Evolutionary conservation across 768 basidiomycete genomes (phyloP).

Genomic region (Kwoniella europaea): DNA sequence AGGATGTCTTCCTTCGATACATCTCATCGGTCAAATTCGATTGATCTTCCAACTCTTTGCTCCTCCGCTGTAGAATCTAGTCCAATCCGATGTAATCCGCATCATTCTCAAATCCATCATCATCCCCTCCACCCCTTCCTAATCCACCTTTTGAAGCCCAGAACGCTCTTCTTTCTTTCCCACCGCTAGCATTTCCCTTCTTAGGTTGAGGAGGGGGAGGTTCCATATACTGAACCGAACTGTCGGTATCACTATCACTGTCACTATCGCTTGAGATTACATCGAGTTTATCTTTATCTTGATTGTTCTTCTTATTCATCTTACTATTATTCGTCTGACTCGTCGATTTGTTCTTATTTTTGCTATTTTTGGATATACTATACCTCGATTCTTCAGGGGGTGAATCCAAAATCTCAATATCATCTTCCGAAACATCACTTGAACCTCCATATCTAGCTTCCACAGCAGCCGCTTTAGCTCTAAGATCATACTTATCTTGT

Average conservation of each 20-base stretch:
- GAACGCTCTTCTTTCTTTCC: constrained; percentile 40
- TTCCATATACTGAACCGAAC: constrained; percentile 2
- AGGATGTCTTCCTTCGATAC: too few species aligned
- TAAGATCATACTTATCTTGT: constrained; percentile 13
- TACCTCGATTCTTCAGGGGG: constrained; percentile 42
- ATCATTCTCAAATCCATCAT: constrained; percentile 25
- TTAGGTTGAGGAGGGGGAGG: background rate
- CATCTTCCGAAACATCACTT: constrained; percentile 21
- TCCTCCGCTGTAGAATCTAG: background rate
- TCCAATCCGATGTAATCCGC: constrained; percentile 26
- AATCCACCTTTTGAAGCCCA: constrained; percentile 40
- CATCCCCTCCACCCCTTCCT: constrained; percentile 9
- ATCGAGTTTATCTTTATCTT: constrained; percentile 6
- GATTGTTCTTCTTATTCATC: constrained; percentile 1
- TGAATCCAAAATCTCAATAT: constrained; percentile 18
- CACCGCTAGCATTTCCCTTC: background rate
- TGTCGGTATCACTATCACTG: constrained; percentile 1
- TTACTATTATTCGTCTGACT: constrained; percentile 5
- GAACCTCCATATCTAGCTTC: constrained; percentile 9
- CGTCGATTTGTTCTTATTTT: background rate
- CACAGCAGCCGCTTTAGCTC: background rate
- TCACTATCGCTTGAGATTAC: background rate
- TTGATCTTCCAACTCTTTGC: too few species aligned
- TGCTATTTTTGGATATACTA: constrained; percentile 14
- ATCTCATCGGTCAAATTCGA: too few species aligned